Percentiles rank a stretch among this genome's conserved stretches.
Conservation (phyloP, 371 early-diverging fungal genomes). For the Actinomucor elegans region DNA sequence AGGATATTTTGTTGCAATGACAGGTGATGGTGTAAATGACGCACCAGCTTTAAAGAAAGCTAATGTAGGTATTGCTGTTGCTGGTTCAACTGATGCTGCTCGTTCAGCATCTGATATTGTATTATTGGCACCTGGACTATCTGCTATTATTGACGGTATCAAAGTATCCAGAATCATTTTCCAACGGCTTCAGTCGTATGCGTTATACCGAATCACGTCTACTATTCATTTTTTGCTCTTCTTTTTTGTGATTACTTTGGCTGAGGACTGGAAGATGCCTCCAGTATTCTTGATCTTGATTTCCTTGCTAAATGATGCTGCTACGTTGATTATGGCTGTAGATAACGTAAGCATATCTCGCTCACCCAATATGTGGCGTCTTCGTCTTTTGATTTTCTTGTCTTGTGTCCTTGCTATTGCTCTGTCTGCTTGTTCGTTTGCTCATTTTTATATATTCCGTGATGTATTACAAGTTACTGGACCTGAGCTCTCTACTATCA, state of each 20-base stretch:
- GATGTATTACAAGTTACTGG: conserved; percentile 52
- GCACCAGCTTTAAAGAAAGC: conserved; percentile 76
- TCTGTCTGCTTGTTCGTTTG: conserved; percentile 76
- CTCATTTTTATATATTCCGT: conserved; percentile 77
- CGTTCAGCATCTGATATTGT: conserved; percentile 95
- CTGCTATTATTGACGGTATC: conserved; percentile 89
- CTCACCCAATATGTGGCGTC: conserved; percentile 86
- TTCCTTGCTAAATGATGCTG: conserved; percentile 86
- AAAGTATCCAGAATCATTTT: conserved; percentile 84
- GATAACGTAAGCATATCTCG: conserved; percentile 85
- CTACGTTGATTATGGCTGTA: conserved; percentile 89
- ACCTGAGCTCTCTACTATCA: conserved; percentile 68
- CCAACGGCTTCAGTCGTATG: conserved; percentile 89
- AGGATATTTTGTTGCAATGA: conserved; percentile 63
- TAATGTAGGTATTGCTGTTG: conserved; percentile 68
- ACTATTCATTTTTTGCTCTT: conserved; percentile 91
- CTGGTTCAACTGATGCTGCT: conserved; percentile 91
- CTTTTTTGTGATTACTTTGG: conserved; percentile 86
- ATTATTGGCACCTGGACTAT: conserved; percentile 81
- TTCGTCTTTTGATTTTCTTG: conserved; percentile 80
- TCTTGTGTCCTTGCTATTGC: conserved; percentile 74
- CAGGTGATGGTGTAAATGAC: conserved; percentile 91
- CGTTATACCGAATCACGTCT: conserved; percentile 89
- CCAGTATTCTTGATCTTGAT: conserved; percentile 84
- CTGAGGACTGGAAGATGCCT: conserved; percentile 81